These are phyloP conservation scores for Poa annua DNA, from an alignment of 176 grass and related monocot genomes.

Conservation along the genomic window DNA sequence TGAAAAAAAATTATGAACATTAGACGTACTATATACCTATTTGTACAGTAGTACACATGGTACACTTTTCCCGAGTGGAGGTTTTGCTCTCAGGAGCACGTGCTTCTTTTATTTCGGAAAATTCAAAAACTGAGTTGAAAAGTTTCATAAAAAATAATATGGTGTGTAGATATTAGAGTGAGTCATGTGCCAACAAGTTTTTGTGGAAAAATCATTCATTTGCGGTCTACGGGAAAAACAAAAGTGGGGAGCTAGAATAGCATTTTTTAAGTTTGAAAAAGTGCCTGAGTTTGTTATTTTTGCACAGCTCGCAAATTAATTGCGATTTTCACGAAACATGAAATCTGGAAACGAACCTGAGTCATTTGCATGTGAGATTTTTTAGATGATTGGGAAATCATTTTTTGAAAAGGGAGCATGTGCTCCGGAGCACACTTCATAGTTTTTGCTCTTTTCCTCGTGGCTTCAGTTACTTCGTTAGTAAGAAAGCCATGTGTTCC, in stretches of 20 bases:
- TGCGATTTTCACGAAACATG: not conserved
- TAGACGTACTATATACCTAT: not conserved
- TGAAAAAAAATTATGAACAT: not conserved
- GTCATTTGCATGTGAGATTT: not conserved
- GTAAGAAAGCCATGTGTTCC: not conserved
- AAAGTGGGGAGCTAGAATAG: not conserved
- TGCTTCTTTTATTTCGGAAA: not conserved
- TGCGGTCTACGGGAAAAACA: not conserved
- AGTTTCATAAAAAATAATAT: not conserved
- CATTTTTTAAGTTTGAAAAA: not conserved
- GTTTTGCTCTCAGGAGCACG: not conserved
- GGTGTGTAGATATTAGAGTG: not conserved
- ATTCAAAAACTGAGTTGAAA: not conserved
- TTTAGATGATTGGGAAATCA: not conserved
- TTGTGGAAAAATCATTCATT: not conserved
- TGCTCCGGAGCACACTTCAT: not conserved
- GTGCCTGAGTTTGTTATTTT: not conserved
- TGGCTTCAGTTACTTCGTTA: not conserved
- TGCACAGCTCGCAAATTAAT: not conserved
- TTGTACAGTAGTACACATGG: not conserved
- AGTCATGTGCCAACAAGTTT: not conserved
- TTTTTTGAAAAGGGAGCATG: not conserved
- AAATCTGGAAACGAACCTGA: not conserved
- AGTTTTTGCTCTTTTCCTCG: not conserved
- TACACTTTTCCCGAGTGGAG: not conserved